Base-by-base conservation (phyloP, 1,139 yeast species). In the Suhomyces terraborum region DNA sequence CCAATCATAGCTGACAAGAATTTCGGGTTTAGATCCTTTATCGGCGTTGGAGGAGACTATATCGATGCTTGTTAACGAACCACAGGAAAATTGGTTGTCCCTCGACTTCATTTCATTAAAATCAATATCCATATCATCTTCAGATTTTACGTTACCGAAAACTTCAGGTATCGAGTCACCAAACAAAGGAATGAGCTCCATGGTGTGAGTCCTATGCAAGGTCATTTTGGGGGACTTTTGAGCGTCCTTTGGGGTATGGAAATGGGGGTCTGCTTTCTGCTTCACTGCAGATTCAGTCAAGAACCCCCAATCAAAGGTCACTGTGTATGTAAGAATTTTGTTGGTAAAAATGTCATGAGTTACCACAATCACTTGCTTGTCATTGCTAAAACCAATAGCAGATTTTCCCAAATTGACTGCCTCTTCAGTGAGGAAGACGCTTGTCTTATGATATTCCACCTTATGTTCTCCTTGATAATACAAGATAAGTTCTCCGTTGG, bases 381-480 rank as follows among this genome's bases (percentile, higher is more conserved):
- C 80, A 42, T 72, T 65, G 8, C 72, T 62, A 48, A 80, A 82
- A 1, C 87, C 89, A 45, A 86, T 74, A 10, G 83, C 66, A 0
- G 87, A 85, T 32, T 70, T 67, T 1, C 75, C 62, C 17, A 77
- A 58, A 32, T 41, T 39, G 5, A 53, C 48, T 26, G 29, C 45
- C 6, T 49, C 53, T 19, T 65, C 65, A 32, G 50, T 49, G 31
- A 73, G 53, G 25, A 50, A 45, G 0, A 51, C 32, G 2, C 62
- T 43, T 0, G 64, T 51, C 46, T 69, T 73, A 45, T 70, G 70
- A 54, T 79, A 81, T 46, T 80, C 86, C 10, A 79, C 74, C 40
- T 78, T 75, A 53, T 77, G 82, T 47, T 78, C 83, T 13, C 82
- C 80, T 54, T 82, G 88, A 54, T 77, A 80, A 61, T 79, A 79